Evolutionary conservation across 208 protist species (phyloP), one percentile per base, ranked within the genome.

Genomic region (Phytomonas francai): DNA sequence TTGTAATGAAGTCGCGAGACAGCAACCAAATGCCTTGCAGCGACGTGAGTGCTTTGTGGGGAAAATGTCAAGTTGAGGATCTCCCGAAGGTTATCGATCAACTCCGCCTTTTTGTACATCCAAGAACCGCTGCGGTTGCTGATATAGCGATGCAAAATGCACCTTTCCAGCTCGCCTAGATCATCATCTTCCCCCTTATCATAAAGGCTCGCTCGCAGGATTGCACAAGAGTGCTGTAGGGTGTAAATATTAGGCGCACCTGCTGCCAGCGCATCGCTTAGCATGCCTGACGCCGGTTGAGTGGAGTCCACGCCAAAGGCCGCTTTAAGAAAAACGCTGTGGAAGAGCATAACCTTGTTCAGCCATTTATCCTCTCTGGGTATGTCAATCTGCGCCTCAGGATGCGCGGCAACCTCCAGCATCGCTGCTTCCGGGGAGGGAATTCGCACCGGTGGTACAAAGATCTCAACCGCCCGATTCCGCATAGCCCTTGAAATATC

Each of bases 401-500:
- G 42, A 30, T 29, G 12, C 71, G 61, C 31, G 54, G 28, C 56
- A 8, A 22, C 31, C 22, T 56, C 30, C 33, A 28, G 29, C 39
- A 29, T 3, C n/a, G 65, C 33, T 54, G 69, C 56, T 51, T 11
- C 91, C 29, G 74, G 14, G 19, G 91, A 96, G 5, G 88, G 91
- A 31, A 94, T 90, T n/a, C 76, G 51, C 25, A 92, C 75, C 56
- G 86, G 84, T 29, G 80, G 39, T 27, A 99, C 73, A 67, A 83
- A 97, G 8, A 99, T 76, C 85, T 99, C 99, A 27, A 99, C 89
- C 25, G 98, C 97, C 49, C 99, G 91, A 77, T 99, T 99, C 57
- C 97, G 87, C 97, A 99, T 99, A 19, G 99, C 98, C 57, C 98
- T 85, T 11, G 98, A 99, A 28, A 99, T 95, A 61, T 99, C 98